Base-by-base conservation (phyloP, 805 yeast species). In the Kuraishia hungarica region DNA sequence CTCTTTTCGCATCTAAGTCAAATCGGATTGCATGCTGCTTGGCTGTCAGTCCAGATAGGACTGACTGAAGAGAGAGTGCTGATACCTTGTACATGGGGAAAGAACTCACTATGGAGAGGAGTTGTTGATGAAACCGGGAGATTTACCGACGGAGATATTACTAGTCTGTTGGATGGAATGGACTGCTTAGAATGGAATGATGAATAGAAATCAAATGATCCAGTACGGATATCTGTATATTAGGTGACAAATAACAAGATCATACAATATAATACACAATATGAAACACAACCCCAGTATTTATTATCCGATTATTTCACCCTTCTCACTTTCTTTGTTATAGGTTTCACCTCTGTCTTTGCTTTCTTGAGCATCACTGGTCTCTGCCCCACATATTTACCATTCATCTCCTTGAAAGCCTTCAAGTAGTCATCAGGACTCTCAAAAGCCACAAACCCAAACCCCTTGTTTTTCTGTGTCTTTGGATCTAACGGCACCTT, bases 401-500 rank as follows among this genome's bases (percentile, higher is more conserved):
- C 89, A 64, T 87, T 84, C 83, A 86, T 79, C 61, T 84, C 89
- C 64, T 82, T 84, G 68, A 84, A 87, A 2, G 92, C 90, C 53
- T 72, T 69, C 54, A 87, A 72, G 61, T 85, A 87, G 63, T 87
- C 93, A 21, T 82, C 81, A 0, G 92, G 68, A 57, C 77, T 77
- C 2, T 70, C 72, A 65, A 88, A 87, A 5, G 89, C 82, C 15
- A 87, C 86, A 66, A 87, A 88, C 7, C 91, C 96, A 64, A 72
- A 88, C 2, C 96, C 94, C 63, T 80, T 83, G 56, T 77, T 75
- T 58, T 74, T 77, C 8, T 71, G 73, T 0, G 78, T 71, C 29
- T 67, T 68, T 22, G 67, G 66, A 59, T 83, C 87, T 48, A 66
- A 56, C 0, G 89, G 88, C 0, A 86, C 87, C 53, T 78, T 75